A percentile compares a stretch with the other conserved stretches of the same genome.
Evolutionary conservation across 106 monocot genomes (phyloP).

Genomic region (Posidonia australis): DNA sequence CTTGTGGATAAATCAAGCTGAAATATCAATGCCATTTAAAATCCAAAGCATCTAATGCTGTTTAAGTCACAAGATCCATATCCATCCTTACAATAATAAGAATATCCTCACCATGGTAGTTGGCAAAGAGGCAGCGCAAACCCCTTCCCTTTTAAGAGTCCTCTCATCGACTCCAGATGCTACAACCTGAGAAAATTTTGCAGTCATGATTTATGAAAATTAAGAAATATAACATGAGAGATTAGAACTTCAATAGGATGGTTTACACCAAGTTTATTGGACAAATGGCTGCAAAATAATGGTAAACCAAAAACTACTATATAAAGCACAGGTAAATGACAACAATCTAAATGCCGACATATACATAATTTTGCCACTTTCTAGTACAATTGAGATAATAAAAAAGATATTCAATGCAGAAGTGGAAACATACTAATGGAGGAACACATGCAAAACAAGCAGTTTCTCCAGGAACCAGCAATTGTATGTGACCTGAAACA

Average conservation of each 20-base stretch:
- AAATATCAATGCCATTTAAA: too few relatives aligned
- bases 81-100: neutral
- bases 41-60: too few relatives aligned
- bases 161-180: slow-evolving; percentile 97
- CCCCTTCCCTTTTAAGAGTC: slow-evolving; percentile 96
- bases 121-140: slow-evolving; percentile 96
- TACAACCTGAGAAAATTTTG: slow-evolving; percentile 47
- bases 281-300: too few relatives aligned
- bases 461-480: slow-evolving; percentile 85
- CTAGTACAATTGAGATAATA: neutral
- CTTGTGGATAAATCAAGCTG: too few relatives aligned
- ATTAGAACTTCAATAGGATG: too few relatives aligned
- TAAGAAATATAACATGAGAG: too few relatives aligned
- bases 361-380: neutral
- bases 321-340: too few relatives aligned
- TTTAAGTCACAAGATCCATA: too few relatives aligned
- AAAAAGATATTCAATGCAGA: neutral
- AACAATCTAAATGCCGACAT: too few relatives aligned
- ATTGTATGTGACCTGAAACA: slow-evolving; percentile 96
- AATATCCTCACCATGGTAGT: slow-evolving; percentile 73
- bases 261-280: too few relatives aligned
- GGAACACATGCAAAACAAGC: slow-evolving; percentile 99
- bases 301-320: too few relatives aligned
- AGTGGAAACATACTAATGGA: slow-evolving; percentile 45
- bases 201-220: too few relatives aligned